Evolutionary conservation across 768 basidiomycete species (phyloP).

Genomic region (Kwoniella sp.): DNA sequence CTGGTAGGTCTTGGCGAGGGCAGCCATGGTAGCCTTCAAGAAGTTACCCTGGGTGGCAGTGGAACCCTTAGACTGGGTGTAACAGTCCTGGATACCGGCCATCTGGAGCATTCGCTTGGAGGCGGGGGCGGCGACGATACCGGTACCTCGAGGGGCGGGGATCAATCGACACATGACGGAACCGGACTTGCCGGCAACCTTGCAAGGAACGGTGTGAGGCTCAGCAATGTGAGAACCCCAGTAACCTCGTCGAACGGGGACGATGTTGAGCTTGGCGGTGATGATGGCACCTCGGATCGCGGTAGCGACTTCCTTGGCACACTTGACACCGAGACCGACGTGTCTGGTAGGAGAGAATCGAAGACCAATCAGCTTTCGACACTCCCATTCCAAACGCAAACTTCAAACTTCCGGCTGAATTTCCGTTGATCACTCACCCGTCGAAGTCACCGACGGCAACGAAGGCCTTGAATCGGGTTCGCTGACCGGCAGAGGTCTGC

Average conservation of each 20-base stretch:
- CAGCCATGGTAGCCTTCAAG: constrained; percentile 94
- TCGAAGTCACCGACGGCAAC: constrained; percentile 99
- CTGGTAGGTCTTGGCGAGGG: constrained; percentile 89
- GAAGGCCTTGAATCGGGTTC: constrained; percentile 99
- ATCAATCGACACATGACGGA: constrained; percentile 99
- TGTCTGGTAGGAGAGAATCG: constrained; percentile 60
- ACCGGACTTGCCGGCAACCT: constrained; percentile 97
- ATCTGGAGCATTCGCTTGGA: constrained; percentile 95
- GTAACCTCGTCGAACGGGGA: constrained; percentile 98
- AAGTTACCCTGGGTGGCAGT: constrained; percentile 77
- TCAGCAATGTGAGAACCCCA: constrained; percentile 99
- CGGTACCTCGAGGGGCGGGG: constrained; percentile 96
- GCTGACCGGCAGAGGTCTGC: constrained; percentile 98
- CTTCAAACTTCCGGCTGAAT: too few species aligned
- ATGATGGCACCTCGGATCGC: constrained; percentile 99
- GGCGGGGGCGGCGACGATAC: constrained; percentile 98
- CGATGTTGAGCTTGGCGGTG: constrained; percentile 94
- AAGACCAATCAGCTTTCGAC: too few species aligned
- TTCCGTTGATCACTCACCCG: constrained; percentile 64
- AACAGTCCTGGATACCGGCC: constrained; percentile 95
- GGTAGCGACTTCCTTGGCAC: constrained; percentile 99
- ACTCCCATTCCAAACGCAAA: too few species aligned
- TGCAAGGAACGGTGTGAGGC: constrained; percentile 98
- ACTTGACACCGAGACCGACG: constrained; percentile 99
- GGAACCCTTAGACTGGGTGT: constrained; percentile 94